Evolutionary conservation across 2,329 filamentous ascomycete genomes (phyloP), one percentile per base, ranked within the genome.

Genomic region (Passalora sequoiae): DNA sequence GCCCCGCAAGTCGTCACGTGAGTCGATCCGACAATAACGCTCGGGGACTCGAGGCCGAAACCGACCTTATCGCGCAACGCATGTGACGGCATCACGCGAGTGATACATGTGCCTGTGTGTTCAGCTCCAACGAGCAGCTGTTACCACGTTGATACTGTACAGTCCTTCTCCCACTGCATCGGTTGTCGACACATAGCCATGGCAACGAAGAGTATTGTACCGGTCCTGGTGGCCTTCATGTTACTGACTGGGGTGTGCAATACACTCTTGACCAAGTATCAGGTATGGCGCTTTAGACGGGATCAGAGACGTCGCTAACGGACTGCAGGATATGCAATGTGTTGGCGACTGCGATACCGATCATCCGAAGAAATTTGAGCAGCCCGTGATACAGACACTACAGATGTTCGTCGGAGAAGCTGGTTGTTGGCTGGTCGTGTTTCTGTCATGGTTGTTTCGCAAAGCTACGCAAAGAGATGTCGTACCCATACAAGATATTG

Each of bases 341-440:
- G 86, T 97, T 29, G 78, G 85, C 54, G 81, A 97, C 71, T 98
- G 92, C 72, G 80, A 87, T 58, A 77, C 79, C 7, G 75, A 74
- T 46, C 77, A 83, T 54, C 83, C 80, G 40, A 71, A 77, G 51
- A 77, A 78, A 57, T 97, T 98, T 68, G 88, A 96, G 66, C 91
- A 97, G 64, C 92, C 92, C 13, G 89, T 98, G 40, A 81, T 97
- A 42, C 92, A 98, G 66, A 97, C 92, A 2, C 72, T 88, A 1
- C 92, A 97, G 66, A 98, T 98, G 92, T 98, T 98, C 65, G 77
- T 96, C 50, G 92, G 92, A 43, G 92, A 98, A 66, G 85, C 87
- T 76, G 91, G 89, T 51, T 94, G 89, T 72, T 98, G 91, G 89
- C 76, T 97, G 10, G 87, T 98, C 40, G 77, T 97, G 31, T 81